These are phyloP conservation scores for Cladophialophora carrionii DNA, from an alignment of 2,329 filamentous ascomycete species.

Conservation along the genomic window DNA sequence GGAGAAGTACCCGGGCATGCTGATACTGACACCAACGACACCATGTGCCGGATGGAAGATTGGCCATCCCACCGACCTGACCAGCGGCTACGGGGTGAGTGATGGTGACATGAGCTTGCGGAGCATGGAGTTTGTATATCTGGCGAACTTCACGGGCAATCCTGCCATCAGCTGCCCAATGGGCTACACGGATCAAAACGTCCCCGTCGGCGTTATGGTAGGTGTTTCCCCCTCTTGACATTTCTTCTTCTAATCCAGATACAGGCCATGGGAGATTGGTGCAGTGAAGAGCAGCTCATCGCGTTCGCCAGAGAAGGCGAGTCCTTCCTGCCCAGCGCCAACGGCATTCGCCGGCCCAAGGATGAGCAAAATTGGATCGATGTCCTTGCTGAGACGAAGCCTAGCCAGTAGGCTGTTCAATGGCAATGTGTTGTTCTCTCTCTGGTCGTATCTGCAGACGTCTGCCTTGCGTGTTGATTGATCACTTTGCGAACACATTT, in stretches of 20 bases:
- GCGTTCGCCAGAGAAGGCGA: slow-evolving; percentile 52
- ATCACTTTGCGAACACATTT: neutral
- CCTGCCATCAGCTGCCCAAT: slow-evolving; percentile 75
- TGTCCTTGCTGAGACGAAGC: slow-evolving; percentile 42
- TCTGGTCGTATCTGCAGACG: neutral
- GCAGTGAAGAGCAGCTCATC: slow-evolving; percentile 55
- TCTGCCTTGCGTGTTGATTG: neutral
- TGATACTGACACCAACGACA: slow-evolving; percentile 78
- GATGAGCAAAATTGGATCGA: slow-evolving; percentile 53
- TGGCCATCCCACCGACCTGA: slow-evolving; percentile 63
- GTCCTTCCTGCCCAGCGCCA: slow-evolving; percentile 45
- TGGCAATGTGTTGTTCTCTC: neutral
- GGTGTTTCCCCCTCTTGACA: slow-evolving; percentile 6
- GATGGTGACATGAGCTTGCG: slow-evolving; percentile 74
- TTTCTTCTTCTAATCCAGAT: neutral
- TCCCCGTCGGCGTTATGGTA: slow-evolving; percentile 59
- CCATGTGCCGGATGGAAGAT: slow-evolving; percentile 76
- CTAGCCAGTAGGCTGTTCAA: slow-evolving; percentile 38
- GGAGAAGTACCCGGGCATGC: slow-evolving; percentile 69
- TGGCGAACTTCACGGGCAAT: slow-evolving; percentile 80
- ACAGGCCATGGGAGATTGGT: slow-evolving; percentile 58
- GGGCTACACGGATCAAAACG: slow-evolving; percentile 61
- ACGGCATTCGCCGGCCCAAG: slow-evolving; percentile 43
- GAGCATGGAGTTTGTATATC: slow-evolving; percentile 83
- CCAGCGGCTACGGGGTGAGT: slow-evolving; percentile 61